Evolutionary conservation across 2,329 filamentous ascomycete species (phyloP), one percentile per base, ranked within the genome.

Genomic region (Pyricularia pennisetigena): DNA sequence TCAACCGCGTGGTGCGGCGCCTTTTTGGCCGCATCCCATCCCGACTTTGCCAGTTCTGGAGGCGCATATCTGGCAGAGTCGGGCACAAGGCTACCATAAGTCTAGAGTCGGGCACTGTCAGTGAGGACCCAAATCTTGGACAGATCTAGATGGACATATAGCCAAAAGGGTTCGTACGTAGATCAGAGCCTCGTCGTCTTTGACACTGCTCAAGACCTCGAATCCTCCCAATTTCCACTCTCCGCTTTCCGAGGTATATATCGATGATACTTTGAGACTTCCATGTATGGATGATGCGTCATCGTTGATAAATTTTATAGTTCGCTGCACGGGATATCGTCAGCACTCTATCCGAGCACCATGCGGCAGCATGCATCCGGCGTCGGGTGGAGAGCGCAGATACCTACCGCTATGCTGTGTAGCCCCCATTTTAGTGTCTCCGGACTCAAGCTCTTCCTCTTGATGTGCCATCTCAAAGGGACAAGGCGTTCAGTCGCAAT

Each of bases 381-480:
- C 28, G 24, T 14, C 20, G 26, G 3, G 4, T 23, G 26, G 10
- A 20, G 20, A 24, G 54, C 8, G n/a, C 5, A 35, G 10, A 49
- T 4, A 14, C 66, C 35, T 84, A 93, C 91, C 72, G 95, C 93
- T 71, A 98, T 82, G 73, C 88, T 92, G 78, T 93, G 91, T 59
- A 99, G 79, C 0, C 95, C 95, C 95, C 95, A 99, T 87, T 97
- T 99, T 65, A 95, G 87, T 1, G 94, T 98, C 81, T 98, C 95
- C 59, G 93, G 89, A 70, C 88, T 93, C 70, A 98, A 78, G 76
- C 92, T 95, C 81, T 92, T 94, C 73, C 94, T 85, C 80, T 91
- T 93, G 64, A 96, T 89, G 74, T 96, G 90, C 95, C 95, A 98
- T 72, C 89, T 87, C 67, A 99, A 81, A 3, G 95, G 95, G 14